Evolutionary conservation across 2,329 filamentous ascomycete genomes (phyloP).

Genomic region (Calonectria pteridis): DNA sequence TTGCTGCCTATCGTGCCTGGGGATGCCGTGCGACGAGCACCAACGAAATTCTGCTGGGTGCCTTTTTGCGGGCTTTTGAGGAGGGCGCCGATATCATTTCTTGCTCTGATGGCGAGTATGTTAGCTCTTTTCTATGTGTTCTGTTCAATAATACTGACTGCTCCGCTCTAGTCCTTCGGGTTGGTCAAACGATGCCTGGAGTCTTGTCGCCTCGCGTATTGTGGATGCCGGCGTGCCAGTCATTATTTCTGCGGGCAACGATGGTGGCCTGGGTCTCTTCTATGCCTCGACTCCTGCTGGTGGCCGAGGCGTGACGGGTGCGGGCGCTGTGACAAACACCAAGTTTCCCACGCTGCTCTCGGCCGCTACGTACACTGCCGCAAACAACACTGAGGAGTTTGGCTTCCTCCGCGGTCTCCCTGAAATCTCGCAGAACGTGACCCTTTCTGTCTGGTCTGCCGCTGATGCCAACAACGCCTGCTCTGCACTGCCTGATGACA

Average conservation of each 20-base stretch:
- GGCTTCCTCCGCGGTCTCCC: neutral
- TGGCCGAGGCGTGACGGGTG: neutral
- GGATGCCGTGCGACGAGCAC: neutral
- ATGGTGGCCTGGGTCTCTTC: neutral
- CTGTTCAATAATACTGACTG: neutral
- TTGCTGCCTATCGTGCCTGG: neutral
- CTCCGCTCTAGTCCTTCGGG: neutral
- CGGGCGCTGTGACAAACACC: neutral
- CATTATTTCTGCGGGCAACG: neutral
- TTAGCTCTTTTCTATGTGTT: neutral
- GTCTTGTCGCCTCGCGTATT: neutral
- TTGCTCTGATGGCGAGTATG: constrained; percentile 1
- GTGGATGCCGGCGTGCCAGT: neutral
- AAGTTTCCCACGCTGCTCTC: neutral
- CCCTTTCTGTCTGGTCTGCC: neutral
- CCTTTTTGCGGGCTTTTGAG: neutral
- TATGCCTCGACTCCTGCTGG: neutral
- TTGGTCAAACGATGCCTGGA: neutral
- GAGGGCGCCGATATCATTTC: constrained; percentile 1
- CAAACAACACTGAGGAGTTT: neutral
- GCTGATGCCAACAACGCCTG: neutral
- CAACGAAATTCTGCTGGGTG: neutral
- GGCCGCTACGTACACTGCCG: neutral
- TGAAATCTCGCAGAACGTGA: neutral
- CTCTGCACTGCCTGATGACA: neutral